Percentiles rank a stretch among this genome's conserved stretches.
phyloP scores from a whole-genome alignment of 768 basidiomycete genomes.

The Ramaria sp. region DNA sequence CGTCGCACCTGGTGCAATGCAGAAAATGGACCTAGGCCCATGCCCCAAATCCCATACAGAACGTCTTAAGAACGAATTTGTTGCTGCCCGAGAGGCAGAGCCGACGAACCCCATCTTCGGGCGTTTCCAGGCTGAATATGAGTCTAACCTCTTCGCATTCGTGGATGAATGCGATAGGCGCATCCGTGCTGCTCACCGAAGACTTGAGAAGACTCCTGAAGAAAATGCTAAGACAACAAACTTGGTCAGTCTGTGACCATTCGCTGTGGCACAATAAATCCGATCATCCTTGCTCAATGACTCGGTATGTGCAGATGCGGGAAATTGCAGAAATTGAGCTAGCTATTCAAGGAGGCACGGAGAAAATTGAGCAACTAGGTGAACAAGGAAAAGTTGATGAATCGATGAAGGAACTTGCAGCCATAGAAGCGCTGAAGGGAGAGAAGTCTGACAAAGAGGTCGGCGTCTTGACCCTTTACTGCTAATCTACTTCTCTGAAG shows the following conservation, averaged over 20 bases:
- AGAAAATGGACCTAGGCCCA: conserved; percentile 99
- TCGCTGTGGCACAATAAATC: conserved; percentile 1
- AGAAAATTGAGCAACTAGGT: conserved; percentile 93
- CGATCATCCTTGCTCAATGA: neutral
- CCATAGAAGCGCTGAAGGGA: conserved; percentile 93
- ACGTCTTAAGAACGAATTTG: conserved; percentile 82
- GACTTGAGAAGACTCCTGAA: conserved; percentile 98
- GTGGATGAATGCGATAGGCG: conserved; percentile 98
- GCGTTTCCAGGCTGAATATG: conserved; percentile 91
- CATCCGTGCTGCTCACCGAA: conserved; percentile 85
- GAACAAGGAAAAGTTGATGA: conserved; percentile 99
- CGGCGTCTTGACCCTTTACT: conserved; percentile 15
- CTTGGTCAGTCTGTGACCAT: conserved; percentile 39
- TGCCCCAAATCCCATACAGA: conserved; percentile 97
- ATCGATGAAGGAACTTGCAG: conserved; percentile 94
- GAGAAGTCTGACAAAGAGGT: conserved; percentile 97
- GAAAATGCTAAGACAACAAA: conserved; percentile 99
- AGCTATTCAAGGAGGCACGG: conserved; percentile 96
- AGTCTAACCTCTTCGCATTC: conserved; percentile 88
- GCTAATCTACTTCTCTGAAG: neutral
- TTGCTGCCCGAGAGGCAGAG: conserved; percentile 63
- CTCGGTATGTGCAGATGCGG: conserved; percentile 58
- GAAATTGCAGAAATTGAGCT: conserved; percentile 99
- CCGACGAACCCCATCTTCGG: conserved; percentile 74
- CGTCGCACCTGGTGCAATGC: conserved; percentile 4